Conservation (phyloP, 208 protist species). For the Tritrichomonas musculus region DNA sequence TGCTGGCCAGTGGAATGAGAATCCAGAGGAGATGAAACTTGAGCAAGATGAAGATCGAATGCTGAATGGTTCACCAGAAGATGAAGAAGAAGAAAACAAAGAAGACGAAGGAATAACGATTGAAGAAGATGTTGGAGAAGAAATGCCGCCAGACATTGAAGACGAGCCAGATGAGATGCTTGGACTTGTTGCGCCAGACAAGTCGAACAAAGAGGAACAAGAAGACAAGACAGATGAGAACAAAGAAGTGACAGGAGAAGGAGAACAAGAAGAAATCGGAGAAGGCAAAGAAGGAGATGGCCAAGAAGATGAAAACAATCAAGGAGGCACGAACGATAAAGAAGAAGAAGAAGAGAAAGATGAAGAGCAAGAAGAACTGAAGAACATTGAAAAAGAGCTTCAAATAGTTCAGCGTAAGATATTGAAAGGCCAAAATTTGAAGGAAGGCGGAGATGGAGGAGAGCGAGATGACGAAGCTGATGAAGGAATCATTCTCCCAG, state of each 20-base stretch:
- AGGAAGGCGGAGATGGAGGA: slow-evolving; percentile 25
- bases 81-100: too few relatives aligned
- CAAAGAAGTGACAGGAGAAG: slow-evolving; percentile 34
- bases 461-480: background rate
- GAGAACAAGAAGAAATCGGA: slow-evolving; percentile 50
- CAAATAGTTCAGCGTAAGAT: background rate
- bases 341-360: slow-evolving; percentile 47
- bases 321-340: too few relatives aligned
- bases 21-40: slow-evolving; percentile 65
- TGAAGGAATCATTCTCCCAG: background rate
- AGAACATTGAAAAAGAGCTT: slow-evolving; percentile 37
- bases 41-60: background rate
- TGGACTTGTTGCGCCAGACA: background rate
- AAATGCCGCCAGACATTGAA: background rate
- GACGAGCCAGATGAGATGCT: slow-evolving; percentile 29
- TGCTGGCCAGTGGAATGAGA: slow-evolving; percentile 50
- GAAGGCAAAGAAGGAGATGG: slow-evolving; percentile 37
- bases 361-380: slow-evolving; percentile 40
- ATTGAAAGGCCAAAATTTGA: background rate
- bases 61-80: slow-evolving; percentile 62
- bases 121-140: slow-evolving; percentile 45
- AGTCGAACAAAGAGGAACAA: slow-evolving; percentile 45
- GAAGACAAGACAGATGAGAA: slow-evolving; percentile 48
- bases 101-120: slow-evolving; percentile 55
- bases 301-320: slow-evolving; percentile 36